These are phyloP conservation scores for Nicotiana sylvestris DNA, from an alignment of 257 asterid species.

Conservation along the genomic window DNA sequence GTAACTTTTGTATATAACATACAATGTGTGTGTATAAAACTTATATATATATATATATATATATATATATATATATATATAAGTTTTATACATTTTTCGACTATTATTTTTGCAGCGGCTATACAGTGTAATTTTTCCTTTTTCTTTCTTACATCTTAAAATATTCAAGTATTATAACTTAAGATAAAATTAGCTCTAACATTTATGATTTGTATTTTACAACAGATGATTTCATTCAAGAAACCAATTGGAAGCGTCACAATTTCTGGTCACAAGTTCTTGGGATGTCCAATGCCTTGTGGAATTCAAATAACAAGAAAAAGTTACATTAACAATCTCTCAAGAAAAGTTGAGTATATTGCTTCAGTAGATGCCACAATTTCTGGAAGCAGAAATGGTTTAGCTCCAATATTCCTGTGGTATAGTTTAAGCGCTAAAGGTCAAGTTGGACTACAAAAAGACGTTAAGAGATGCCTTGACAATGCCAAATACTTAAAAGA, in stretches of 20 bases:
- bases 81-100: too few relatives aligned
- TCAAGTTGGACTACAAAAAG: constrained; percentile 6
- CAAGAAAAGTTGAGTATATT: constrained; percentile 21
- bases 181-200: not conserved
- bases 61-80: too few relatives aligned
- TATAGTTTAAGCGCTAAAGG: constrained; percentile 24
- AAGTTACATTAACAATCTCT: constrained; percentile 10
- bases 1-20: too few relatives aligned
- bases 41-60: too few relatives aligned
- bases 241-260: constrained; percentile 27
- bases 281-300: constrained; percentile 37
- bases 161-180: not conserved
- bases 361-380: constrained; percentile 30
- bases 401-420: constrained; percentile 25
- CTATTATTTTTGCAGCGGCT: too few relatives aligned
- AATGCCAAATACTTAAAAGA: constrained; percentile 19
- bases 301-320: constrained; percentile 30
- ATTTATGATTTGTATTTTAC: not conserved
- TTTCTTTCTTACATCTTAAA: not conserved
- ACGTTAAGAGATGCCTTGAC: constrained; percentile 7
- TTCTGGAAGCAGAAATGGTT: constrained; percentile 27
- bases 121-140: too few relatives aligned
- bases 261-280: constrained; percentile 24
- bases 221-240: constrained; percentile 20
- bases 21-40: too few relatives aligned